Base-by-base conservation (phyloP, 2,329 filamentous ascomycete genomes). In the Periconia digitata region DNA sequence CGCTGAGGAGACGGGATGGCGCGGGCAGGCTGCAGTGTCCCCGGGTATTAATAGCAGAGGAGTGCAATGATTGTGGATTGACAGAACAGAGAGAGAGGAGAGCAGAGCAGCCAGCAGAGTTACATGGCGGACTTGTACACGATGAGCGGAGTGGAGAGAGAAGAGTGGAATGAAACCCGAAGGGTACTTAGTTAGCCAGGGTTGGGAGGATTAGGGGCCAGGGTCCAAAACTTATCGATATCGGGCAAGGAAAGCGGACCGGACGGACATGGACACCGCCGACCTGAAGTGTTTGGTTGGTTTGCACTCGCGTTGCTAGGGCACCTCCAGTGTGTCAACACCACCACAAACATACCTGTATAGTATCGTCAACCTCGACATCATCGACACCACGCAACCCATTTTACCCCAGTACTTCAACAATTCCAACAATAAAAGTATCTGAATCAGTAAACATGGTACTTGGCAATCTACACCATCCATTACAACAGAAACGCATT, bases 241-340 rank as follows among this genome's bases (percentile, higher is more conserved):
- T 40, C 32, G 22, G 47, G 10, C 17, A 45, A 40, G 24, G 7
- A 12, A 27, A 12, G 24, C 12, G 24, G 24, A 27, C 7, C n/a
- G n/a, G n/a, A n/a, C n/a, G n/a, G n/a, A n/a, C n/a, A n/a, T n/a
- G n/a, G n/a, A n/a, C n/a, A n/a, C n/a, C n/a, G n/a, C n/a, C n/a
- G n/a, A n/a, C 22, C 18, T 16, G 10, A 40, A 18, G 34, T 50
- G 54, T 54, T 50, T 51, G 51, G 21, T 18, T 17, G 29, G 52
- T 51, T 55, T 50, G 53, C 44, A 42, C 20, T 34, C 47, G 27
- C 10, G 59, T 63, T 61, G 59, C 58, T 43, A 29, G 49, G 55
- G 44, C 27, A 39, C 40, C 27, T n/a, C 24, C 32, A 17, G 32
- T 49, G 50, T 44, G 43, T 60, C 61, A 64, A 60, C 59, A 67